Base-by-base conservation (phyloP, 2,329 filamentous ascomycete genomes). In the Dendryphion nanum region DNA sequence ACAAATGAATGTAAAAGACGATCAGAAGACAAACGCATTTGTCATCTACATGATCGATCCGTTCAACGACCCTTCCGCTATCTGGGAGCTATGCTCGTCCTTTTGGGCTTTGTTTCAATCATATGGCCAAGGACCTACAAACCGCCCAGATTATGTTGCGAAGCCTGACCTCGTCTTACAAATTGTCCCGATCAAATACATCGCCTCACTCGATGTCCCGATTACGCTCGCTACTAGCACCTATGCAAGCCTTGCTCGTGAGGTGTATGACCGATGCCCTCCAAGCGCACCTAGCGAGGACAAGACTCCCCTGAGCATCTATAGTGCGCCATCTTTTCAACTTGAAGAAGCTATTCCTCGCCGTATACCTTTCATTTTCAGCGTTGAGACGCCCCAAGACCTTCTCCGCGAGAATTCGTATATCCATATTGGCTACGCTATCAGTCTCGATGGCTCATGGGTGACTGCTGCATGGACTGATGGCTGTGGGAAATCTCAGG, bases 391-490 rank as follows among this genome's bases (percentile, higher is more conserved):
- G 2, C 87, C 86, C 0, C 77, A 81, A 14, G 86, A 88, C 14
- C 69, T 91, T 5, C 71, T 93, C 37, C 79, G 85, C 38, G 87
- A 93, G 58, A 88, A 89, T 48, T 86, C 82, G 1, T 85, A 85
- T 54, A 79, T 95, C 19, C 88, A 95, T 59, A 71, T 94, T 30
- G 86, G 84, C 1, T 94, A 94, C 55, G 79, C 85, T 2, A 76
- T 82, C 38, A 90, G 86, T 54, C 72, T 83, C 8, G 86, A 91
- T 59, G 80, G 84, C 15, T 73, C 82, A 6, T 95, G 89, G 89
- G 69, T 93, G 24, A 84, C 83, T 10, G 85, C 81, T 5, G 84
- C 85, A 1, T 94, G 88, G 88, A 87, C 83, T 1, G 86, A 94
- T 57, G 87, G 82, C 49, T 78, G 78, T 18, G 88, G 88, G 2